Evolutionary conservation across 495 filamentous ascomycete genomes (phyloP).

Genomic region (Tuber borchii): DNA sequence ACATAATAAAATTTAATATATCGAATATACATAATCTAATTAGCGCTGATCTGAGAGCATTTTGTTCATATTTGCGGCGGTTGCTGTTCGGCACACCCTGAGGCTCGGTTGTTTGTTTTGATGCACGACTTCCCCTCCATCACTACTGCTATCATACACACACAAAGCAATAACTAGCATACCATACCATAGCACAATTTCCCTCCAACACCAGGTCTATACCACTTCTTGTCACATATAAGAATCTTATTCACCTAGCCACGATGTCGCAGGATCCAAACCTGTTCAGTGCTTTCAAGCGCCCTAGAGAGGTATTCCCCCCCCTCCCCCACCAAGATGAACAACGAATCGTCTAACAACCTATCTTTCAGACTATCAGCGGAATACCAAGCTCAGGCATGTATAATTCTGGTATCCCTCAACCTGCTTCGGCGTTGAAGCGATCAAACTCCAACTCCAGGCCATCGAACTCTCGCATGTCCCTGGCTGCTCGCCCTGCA

Average conservation of each 20-base stretch:
- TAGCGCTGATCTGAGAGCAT: not conserved
- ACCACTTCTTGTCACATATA: slow-evolving; percentile 1
- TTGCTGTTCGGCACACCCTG: slow-evolving; percentile 1
- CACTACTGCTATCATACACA: slow-evolving; percentile 8
- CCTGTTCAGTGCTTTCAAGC: slow-evolving; percentile 59
- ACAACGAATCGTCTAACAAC: slow-evolving; percentile 6
- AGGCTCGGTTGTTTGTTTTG: slow-evolving; percentile 30
- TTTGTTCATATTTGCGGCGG: slow-evolving; percentile 20
- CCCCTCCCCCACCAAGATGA: slow-evolving; percentile 8
- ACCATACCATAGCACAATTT: not conserved
- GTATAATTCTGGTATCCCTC: slow-evolving; percentile 63
- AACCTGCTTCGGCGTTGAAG: slow-evolving; percentile 91
- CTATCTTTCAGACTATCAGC: slow-evolving; percentile 57
- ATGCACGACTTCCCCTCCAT: slow-evolving; percentile 5
- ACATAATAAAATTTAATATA: not conserved
- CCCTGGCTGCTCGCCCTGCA: slow-evolving; percentile 74
- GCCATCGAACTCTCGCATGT: slow-evolving; percentile 78
- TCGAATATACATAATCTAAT: not conserved
- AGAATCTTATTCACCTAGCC: not conserved
- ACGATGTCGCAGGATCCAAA: slow-evolving; percentile 66
- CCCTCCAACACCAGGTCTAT: not conserved
- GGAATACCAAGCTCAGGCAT: slow-evolving; percentile 53
- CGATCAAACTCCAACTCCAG: slow-evolving; percentile 77
- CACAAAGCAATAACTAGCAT: not conserved
- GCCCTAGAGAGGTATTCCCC: slow-evolving; percentile 57